Evolutionary conservation across 2,329 filamentous ascomycete genomes (phyloP), one percentile per base, ranked within the genome.

Genomic region (Xylariaceae sp.): DNA sequence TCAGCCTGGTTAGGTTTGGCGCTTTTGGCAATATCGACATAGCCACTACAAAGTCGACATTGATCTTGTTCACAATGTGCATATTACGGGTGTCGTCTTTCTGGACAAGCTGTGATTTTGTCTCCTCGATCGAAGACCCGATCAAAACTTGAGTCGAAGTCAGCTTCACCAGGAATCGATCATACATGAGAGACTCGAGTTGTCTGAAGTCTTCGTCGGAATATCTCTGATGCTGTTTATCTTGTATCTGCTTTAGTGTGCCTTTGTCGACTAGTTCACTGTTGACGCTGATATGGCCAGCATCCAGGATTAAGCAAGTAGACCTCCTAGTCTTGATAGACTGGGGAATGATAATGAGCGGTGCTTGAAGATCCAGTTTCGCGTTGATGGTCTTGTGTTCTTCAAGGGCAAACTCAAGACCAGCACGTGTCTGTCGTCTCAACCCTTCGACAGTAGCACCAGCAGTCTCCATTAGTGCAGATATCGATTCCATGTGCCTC

Each of bases 361-460:
- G 95, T 0, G 95, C 95, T 70, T 97, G 93, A 12, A 99, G 84
- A 72, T 99, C 95, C 43, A 99, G 81, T 66, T 98, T 91, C 14
- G 93, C 93, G 67, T 99, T 96, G 71, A 99, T 89, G 1, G 95
- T 98, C 79, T 96, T 98, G 80, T 99, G 95, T 71, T 99, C 96
- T 68, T 97, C 90, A 2, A 99, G 79, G 0, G 95, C 96, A 74
- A 97, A 99, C 73, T 99, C 93, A 32, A 99, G 83, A 21, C 95
- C 93, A 48, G 95, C 93, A 71, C 96, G 85, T 3, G 96, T 99
- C 75, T 99, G 96, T 71, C 98, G 93, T 32, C 96, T 85, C 56
- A 99, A 81, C 7, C 93, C 93, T 74, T 99, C 93, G 0, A 99
- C 93, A 0, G 95, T 99, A 1, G 93, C 93, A 20, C 95, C 93